Base-by-base conservation (phyloP, 1,139 yeast species). In the Meyerozyma elateridarum region DNA sequence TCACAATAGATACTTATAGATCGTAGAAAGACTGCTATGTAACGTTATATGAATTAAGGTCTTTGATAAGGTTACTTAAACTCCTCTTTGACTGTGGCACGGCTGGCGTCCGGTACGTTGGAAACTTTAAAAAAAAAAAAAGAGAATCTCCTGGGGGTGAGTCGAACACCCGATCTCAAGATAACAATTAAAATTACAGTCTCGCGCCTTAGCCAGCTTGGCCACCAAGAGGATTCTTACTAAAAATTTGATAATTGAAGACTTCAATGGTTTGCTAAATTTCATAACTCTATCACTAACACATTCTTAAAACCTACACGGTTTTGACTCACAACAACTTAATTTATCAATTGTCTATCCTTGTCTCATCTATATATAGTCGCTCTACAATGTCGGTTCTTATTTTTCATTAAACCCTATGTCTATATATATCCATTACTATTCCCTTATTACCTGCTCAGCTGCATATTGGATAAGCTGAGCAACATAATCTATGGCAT, bases 401-500 rank as follows among this genome's bases (percentile, higher is more conserved):
- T 19, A 19, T 19, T 19, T 7, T 19, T 9, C 20, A 19, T 19
- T 9, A 19, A 19, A 19, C n/a, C n/a, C 20, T 19, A 19, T 9
- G 9, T 19, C 20, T 19, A 19, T 9, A 7, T 9, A 19, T 7
- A 19, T 19, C 8, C 20, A 19, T 9, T 8, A 9, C 9, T 19
- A 8, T 9, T 9, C 7, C 8, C 20, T 16, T 9, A 13, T 24
- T 5, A 24, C 18, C 27, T 24, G 15, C 19, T 33, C 37, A 8
- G 61, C 50, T 4, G 64, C 56, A 11, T 33, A 27, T 8, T 38
- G 51, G 28, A 73, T 42, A 33, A 60, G 31, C 16, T 52, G 57
- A 0, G 76, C 74, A 7, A 79, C 60, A 11, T 56, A 46, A 30
- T 72, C 61, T 3, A 85, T 55, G 40, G 76, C 79, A 4, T 52